Evolutionary conservation across 1,284 basidiomycete genomes (phyloP), one percentile per base, ranked within the genome.

Genomic region (Fomes fomentarius): DNA sequence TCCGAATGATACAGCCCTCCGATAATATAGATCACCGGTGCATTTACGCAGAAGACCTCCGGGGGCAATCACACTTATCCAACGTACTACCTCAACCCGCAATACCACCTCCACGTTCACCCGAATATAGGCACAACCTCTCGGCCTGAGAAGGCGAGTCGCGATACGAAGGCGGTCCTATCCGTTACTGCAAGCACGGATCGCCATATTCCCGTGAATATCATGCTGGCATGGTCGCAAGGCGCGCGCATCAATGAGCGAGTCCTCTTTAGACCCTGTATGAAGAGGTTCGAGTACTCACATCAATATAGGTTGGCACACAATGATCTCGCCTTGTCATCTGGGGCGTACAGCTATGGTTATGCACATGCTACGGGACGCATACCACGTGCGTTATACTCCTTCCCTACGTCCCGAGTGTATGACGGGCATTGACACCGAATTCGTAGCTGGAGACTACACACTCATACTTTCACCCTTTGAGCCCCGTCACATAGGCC

Each of bases 21-120:
- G 34, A 44, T 15, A 52, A 58, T 54, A 42, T 17, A 92, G 91
- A 64, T 89, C 9, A 73, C 81, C 0, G 88, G 85, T 2, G 66
- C 74, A 0, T 81, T 96, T 63, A 88, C 85, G 0, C 80, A 74
- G 38, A 87, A 86, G 57, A 91, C 84, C 10, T 83, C 92, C 0
- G 96, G 96, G 0, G 96, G 96, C 0, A 95, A 95, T 65, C 82
- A 85, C 43, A 83, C 82, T 0, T 79, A 85, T 61, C 82, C 92
- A 0, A 87, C 89, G 0, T 97, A 93, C 72, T 89, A 96, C 83
- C 73, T 83, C 53, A 98, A 98, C 66, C 96, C 96, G 0, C 94
- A 98, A 67, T 98, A 91, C 69, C 77, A 79, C 44, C 72, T 98
- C 4, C 76, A 70, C 2, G 72, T 96, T 12, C 71, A 77, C 50